phyloP scores from a whole-genome alignment of 2,329 filamentous ascomycete genomes.

The Fusarium transvaalense region DNA sequence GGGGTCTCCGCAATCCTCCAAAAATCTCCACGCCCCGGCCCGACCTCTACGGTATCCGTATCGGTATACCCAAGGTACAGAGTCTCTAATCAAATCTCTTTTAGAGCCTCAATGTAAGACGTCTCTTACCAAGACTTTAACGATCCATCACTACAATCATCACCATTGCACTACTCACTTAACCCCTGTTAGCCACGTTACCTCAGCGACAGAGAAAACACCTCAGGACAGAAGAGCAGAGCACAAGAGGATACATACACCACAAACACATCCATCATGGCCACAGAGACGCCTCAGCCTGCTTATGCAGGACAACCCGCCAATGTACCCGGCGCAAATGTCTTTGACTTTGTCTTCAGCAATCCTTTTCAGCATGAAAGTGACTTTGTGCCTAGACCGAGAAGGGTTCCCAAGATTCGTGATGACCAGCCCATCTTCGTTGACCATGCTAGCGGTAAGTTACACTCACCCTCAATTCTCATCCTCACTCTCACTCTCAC shows the following conservation, averaged over 20 bases:
- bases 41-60: constrained; percentile 12
- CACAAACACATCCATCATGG: constrained; percentile 34
- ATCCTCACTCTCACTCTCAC: background rate
- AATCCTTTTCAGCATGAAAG: constrained; percentile 53
- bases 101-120: constrained; percentile 35
- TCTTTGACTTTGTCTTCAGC: constrained; percentile 56
- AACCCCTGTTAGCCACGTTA: constrained; percentile 21
- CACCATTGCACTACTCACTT: background rate
- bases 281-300: constrained; percentile 20
- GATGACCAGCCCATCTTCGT: constrained; percentile 55
- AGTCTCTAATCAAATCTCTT: background rate
- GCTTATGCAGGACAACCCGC: constrained; percentile 38
- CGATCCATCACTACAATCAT: background rate
- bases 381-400: constrained; percentile 47
- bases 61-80: constrained; percentile 22
- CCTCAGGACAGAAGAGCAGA: background rate
- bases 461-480: background rate
- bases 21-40: constrained; percentile 33
- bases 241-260: background rate
- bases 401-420: constrained; percentile 51
- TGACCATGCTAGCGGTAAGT: constrained; percentile 56
- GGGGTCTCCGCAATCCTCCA: constrained; percentile 44
- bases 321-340: constrained; percentile 44
- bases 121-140: background rate
- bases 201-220: constrained; percentile 12